These are phyloP conservation scores for Phytophthora nicotianae DNA, from an alignment of 352 stramenopile genomes.

Conservation along the genomic window DNA sequence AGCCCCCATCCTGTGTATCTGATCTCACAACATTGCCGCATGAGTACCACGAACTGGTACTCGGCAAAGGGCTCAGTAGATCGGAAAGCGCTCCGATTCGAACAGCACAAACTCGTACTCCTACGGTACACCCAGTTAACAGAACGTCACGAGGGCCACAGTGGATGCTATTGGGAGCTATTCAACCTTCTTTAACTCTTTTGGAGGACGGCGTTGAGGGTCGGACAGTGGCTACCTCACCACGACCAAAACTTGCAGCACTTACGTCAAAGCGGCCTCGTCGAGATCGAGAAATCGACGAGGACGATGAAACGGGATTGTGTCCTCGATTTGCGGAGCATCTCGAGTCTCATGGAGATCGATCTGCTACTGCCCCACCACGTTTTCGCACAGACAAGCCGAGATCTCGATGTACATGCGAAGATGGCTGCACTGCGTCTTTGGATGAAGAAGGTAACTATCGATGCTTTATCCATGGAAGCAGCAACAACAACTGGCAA, in stretches of 20 bases:
- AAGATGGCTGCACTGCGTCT: not conserved
- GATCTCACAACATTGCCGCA: slow-evolving; percentile 33
- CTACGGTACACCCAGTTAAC: not conserved
- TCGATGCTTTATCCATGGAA: slow-evolving; percentile 4
- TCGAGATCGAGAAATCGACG: slow-evolving; percentile 6
- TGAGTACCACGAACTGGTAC: slow-evolving; percentile 33
- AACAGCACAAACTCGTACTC: not conserved
- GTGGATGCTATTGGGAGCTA: slow-evolving; percentile 16
- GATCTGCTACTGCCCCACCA: slow-evolving; percentile 15
- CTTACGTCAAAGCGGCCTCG: slow-evolving; percentile 13
- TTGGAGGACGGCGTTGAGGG: slow-evolving; percentile 29
- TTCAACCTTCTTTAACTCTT: slow-evolving; percentile 12
- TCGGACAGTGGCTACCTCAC: slow-evolving; percentile 21
- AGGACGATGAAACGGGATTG: slow-evolving; percentile 12
- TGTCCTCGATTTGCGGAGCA: slow-evolving; percentile 31
- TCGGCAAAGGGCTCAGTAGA: slow-evolving; percentile 21
- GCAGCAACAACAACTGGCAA: slow-evolving; percentile 25
- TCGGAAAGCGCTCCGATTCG: slow-evolving; percentile 14
- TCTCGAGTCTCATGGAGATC: slow-evolving; percentile 21
- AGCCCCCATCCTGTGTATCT: slow-evolving; percentile 23
- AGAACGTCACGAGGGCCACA: not conserved
- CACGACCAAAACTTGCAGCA: slow-evolving; percentile 18
- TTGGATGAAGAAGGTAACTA: not conserved
- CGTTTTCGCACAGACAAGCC: slow-evolving; percentile 22
- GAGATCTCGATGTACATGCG: slow-evolving; percentile 9